These are phyloP conservation scores for Coemansia interrupta DNA, from an alignment of 192 early-diverging fungal species.

Conservation along the genomic window DNA sequence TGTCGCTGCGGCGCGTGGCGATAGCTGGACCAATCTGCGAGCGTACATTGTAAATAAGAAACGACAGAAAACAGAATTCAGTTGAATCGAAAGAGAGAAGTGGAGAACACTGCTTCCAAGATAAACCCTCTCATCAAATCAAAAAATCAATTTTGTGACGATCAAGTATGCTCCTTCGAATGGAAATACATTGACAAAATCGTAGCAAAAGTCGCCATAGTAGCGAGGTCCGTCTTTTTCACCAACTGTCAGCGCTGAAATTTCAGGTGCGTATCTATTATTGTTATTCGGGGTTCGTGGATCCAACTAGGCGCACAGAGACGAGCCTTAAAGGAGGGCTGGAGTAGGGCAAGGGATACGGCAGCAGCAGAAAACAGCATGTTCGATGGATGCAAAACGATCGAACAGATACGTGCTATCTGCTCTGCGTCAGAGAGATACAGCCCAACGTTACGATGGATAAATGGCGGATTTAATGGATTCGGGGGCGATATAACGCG, in stretches of 20 bases:
- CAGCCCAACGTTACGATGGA: too few species aligned
- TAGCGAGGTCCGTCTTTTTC: conserved; percentile 11
- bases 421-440: too few species aligned
- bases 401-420: too few species aligned
- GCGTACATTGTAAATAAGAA: conserved; percentile 19
- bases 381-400: not conserved
- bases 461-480: too few species aligned
- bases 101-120: not conserved
- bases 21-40: conserved; percentile 23
- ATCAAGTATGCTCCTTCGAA: not conserved
- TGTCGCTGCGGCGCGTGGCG: conserved; percentile 14
- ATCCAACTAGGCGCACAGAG: conserved; percentile 4
- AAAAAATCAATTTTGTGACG: not conserved
- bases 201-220: conserved; percentile 1
- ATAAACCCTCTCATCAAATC: not conserved
- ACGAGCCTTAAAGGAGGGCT: not conserved
- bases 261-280: conserved; percentile 17
- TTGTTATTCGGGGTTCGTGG: not conserved
- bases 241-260: conserved; percentile 24
- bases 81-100: not conserved
- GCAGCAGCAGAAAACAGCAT: not conserved
- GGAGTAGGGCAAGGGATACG: not conserved
- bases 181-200: conserved; percentile 4
- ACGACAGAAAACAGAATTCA: not conserved
- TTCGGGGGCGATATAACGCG: too few species aligned